phyloP scores from a whole-genome alignment of 2,329 filamentous ascomycete genomes.

The Didymella arachidicola region DNA sequence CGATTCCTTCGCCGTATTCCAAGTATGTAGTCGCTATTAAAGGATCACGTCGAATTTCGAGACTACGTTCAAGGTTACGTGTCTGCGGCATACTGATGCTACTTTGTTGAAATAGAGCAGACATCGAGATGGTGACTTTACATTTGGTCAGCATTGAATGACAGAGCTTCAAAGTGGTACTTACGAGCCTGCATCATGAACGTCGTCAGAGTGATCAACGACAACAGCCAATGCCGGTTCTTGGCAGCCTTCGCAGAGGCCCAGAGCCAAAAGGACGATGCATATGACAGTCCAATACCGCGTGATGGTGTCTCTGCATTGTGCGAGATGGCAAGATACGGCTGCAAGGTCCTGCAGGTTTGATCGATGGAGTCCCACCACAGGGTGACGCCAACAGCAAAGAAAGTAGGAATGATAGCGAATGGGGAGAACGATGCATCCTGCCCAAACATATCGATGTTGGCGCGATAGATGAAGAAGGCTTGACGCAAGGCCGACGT shows the following conservation, averaged over 20 bases:
- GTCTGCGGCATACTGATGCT: background rate
- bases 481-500: background rate
- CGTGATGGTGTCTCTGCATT: conserved; percentile 3
- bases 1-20: background rate
- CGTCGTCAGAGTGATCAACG: conserved; percentile 22
- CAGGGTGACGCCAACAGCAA: conserved; percentile 21
- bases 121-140: background rate
- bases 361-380: conserved; percentile 30
- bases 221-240: conserved; percentile 26
- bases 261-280: conserved; percentile 27
- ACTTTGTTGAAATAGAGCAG: background rate
- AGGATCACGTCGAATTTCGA: background rate
- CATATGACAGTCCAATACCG: conserved; percentile 24
- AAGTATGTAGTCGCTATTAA: background rate
- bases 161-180: background rate
- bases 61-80: background rate
- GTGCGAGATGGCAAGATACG: conserved; percentile 25
- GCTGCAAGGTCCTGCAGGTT: conserved; percentile 24
- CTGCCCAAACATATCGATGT: background rate
- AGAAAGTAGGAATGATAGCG: conserved; percentile 13
- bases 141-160: background rate
- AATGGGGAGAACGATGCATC: background rate
- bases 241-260: conserved; percentile 19
- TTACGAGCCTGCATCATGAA: conserved; percentile 22
- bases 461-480: conserved; percentile 2